Base-by-base conservation (phyloP, 768 basidiomycete species). In the Kwoniella heveanensis region DNA sequence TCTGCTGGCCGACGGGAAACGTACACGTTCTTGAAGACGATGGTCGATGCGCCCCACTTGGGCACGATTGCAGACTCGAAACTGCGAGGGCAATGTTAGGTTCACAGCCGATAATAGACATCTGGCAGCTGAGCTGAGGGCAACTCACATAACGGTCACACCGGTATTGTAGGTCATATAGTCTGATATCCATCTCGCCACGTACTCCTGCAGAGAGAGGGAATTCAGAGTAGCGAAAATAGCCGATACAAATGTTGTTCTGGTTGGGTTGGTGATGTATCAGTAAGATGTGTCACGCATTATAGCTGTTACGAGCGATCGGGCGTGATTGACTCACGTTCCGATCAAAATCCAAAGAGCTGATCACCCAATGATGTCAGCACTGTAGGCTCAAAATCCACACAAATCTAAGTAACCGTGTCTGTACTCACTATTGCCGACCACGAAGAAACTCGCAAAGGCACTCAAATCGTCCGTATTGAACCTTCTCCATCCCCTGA, bases 1-100 rank as follows among this genome's bases (percentile, higher is more conserved):
- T 82, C 83, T n/a, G 59, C 36, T 1, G 91, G 89, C 5, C 92
- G 85, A 10, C 92, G 88, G 24, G 92, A 94, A 50, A 99, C 84
- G 72, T 90, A 98, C 48, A 98, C 94, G 70, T 97, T 96, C 78
- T 92, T 92, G 85, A 99, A 95, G 0, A 93, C 93, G 57, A 99
- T 88, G 15, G 89, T 88, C 10, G 92, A 94, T 72, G 94, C 91
- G 66, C 92, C 90, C 92, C 94, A 96, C 78, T 92, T 93, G 2
- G 96, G 95, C 10, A 98, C 94, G 71, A 98, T 94, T 29, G 96
- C 96, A 4, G 91, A 92, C 80, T 99, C 96, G 78, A 97, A 97
- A 57, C 74, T 78, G 57, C 26, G 26, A 62, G 1, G 8, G 15
- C 10, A 37, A 27, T 32, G 15, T 46, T n/a, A 15, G 26, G 44